Percentiles rank a stretch among this genome's conserved stretches.
Conservation (phyloP, 495 filamentous ascomycete species). For the Amphirosellinia nigrospora region DNA sequence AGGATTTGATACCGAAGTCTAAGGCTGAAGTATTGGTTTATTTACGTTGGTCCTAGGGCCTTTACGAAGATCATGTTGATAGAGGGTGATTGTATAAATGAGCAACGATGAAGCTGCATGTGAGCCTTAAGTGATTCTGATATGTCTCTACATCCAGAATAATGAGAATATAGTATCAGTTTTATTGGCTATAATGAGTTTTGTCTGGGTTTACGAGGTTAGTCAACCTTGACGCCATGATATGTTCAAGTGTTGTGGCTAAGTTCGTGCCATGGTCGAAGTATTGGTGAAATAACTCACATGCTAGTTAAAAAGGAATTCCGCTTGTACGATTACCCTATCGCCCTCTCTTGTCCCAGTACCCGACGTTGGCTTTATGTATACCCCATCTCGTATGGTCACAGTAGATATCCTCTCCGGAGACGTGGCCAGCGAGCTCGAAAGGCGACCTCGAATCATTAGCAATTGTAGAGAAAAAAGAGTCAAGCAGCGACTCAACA, state of each 20-base stretch:
- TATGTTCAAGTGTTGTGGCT: not conserved
- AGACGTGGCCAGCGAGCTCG: constrained; percentile 9
- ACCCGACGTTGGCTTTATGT: constrained; percentile 10
- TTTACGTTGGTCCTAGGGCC: too few species aligned
- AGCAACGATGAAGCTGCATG: not conserved
- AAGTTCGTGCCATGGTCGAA: not conserved
- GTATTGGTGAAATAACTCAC: not conserved
- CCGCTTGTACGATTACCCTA: not conserved
- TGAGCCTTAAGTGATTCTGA: not conserved
- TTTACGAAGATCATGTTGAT: not conserved
- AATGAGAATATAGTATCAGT: not conserved
- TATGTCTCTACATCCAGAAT: not conserved
- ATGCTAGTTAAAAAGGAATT: too few species aligned
- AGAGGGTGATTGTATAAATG: not conserved
- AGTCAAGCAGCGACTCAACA: constrained; percentile 12
- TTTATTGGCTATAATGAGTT: not conserved
- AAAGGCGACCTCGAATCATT: constrained; percentile 6
- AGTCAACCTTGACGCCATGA: not conserved
- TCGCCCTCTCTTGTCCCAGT: constrained; percentile 6
- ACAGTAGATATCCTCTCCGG: constrained; percentile 17
- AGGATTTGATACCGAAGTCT: not conserved
- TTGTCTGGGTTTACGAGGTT: not conserved
- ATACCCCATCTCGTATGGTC: constrained; percentile 18
- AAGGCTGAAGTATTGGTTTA: not conserved
- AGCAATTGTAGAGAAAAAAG: constrained; percentile 10